phyloP scores from a whole-genome alignment of 306 rosid species.

The Ziziphus jujuba region DNA sequence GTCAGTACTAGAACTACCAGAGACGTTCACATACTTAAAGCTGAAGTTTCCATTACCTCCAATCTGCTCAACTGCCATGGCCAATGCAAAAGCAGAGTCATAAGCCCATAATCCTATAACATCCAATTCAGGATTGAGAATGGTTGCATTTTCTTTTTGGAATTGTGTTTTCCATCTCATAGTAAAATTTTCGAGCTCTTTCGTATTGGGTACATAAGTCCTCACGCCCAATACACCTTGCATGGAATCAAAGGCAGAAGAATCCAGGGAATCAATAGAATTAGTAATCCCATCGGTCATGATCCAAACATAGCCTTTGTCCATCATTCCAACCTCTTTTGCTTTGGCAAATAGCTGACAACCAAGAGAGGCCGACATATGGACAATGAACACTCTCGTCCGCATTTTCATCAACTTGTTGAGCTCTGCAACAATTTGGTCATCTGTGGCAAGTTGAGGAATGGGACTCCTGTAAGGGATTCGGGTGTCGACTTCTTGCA shows the following conservation, averaged over 20 bases:
- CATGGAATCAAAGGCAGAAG: constrained; percentile 4
- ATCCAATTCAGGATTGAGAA: constrained; percentile 7
- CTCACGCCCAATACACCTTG: constrained; percentile 20
- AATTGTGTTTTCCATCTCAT: constrained; percentile 25
- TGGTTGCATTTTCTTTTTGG: constrained; percentile 14
- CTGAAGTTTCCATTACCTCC: too few relatives aligned
- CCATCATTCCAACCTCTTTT: constrained; percentile 29
- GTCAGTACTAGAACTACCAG: constrained; percentile 5
- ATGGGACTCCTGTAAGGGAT: constrained; percentile 22
- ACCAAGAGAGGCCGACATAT: constrained; percentile 17
- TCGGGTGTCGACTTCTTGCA: constrained; percentile 16
- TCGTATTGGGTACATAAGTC: constrained; percentile 13
- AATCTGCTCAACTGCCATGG: constrained; percentile 23
- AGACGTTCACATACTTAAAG: neutral
- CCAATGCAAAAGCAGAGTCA: constrained; percentile 31
- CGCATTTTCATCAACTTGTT: constrained; percentile 30
- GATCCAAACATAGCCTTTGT: constrained; percentile 31
- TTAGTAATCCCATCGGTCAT: neutral
- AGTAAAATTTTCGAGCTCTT: constrained; percentile 8
- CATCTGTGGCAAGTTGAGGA: constrained; percentile 14
- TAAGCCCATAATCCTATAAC: constrained; percentile 27
- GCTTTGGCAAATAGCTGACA: constrained; percentile 24
- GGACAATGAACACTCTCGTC: constrained; percentile 37
- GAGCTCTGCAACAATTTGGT: constrained; percentile 16
- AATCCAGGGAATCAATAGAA: neutral